phyloP scores from a whole-genome alignment of 129 eudicot genomes.

The Erigeron canadensis region DNA sequence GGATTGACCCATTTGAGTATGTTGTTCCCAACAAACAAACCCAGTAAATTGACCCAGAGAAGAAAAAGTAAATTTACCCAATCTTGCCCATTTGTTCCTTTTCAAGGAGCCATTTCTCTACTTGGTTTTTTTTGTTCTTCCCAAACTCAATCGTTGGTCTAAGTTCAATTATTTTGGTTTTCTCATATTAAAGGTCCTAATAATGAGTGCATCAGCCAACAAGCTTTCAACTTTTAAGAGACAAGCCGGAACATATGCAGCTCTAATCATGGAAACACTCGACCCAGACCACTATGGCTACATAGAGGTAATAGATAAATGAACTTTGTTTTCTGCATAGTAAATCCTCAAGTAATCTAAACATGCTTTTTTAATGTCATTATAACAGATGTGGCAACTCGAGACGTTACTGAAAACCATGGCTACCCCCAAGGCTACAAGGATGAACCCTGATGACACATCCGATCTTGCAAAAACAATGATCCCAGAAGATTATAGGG shows the following conservation, averaged over 20 bases:
- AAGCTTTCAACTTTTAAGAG: constrained; percentile 73
- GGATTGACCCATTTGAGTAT: background rate
- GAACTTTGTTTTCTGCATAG: background rate
- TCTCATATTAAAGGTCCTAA: constrained; percentile 56
- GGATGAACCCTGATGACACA: constrained; percentile 33
- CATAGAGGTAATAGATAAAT: constrained; percentile 64
- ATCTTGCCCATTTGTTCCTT: too few species aligned
- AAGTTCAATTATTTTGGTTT: constrained; percentile 18
- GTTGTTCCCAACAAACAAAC: background rate
- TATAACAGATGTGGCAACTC: constrained; percentile 95
- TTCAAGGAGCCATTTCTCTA: background rate
- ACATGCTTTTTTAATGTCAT: background rate
- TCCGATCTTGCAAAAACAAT: constrained; percentile 71
- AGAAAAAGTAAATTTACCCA: too few species aligned
- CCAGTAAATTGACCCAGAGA: too few species aligned
- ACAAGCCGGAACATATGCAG: constrained; percentile 80
- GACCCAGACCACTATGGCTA: constrained; percentile 88
- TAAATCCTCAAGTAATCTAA: background rate
- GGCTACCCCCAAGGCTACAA: constrained; percentile 46
- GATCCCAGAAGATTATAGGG: constrained; percentile 69
- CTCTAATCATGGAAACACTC: constrained; percentile 90
- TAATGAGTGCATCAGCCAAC: constrained; percentile 97
- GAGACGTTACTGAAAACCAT: constrained; percentile 76
- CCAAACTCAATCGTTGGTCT: background rate
- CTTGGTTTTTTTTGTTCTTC: background rate